These are phyloP conservation scores for Phalaenopsis aphrodite DNA, from an alignment of 106 monocot genomes.

Conservation along the genomic window DNA sequence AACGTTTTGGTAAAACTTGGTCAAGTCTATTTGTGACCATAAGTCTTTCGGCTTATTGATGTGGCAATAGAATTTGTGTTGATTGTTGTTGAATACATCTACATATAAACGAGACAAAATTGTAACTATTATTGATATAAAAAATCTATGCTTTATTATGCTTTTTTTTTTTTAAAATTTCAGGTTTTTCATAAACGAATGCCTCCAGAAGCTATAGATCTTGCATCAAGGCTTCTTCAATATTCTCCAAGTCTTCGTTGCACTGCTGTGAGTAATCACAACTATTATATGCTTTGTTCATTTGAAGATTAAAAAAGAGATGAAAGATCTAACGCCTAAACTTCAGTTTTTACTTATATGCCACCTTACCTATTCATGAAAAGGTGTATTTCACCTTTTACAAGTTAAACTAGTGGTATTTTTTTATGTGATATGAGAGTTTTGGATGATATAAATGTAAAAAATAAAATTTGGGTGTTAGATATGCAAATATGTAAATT, in stretches of 20 bases:
- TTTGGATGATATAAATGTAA: too few species aligned
- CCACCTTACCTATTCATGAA: too few species aligned
- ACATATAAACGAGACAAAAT: neutral
- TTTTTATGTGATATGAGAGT: too few species aligned
- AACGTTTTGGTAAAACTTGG: neutral
- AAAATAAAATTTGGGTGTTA: too few species aligned
- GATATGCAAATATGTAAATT: too few species aligned
- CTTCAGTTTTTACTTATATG: too few species aligned
- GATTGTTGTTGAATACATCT: neutral
- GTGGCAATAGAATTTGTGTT: neutral
- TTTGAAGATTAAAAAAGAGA: neutral
- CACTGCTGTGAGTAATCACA: constrained; percentile 56
- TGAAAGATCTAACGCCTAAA: too few species aligned
- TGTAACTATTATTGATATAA: neutral
- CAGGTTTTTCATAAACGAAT: constrained; percentile 83
- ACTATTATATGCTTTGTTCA: neutral
- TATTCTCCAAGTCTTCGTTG: constrained; percentile 79
- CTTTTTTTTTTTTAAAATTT: neutral
- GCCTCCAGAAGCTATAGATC: constrained; percentile 95
- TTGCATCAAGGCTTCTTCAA: constrained; percentile 76
- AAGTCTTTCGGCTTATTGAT: neutral
- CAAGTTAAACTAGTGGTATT: too few species aligned
- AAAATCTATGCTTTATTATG: neutral
- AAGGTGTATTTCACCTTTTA: too few species aligned
- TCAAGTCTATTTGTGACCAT: neutral